Base-by-base conservation (phyloP, 257 asterid species). In the Apocynum venetum region DNA sequence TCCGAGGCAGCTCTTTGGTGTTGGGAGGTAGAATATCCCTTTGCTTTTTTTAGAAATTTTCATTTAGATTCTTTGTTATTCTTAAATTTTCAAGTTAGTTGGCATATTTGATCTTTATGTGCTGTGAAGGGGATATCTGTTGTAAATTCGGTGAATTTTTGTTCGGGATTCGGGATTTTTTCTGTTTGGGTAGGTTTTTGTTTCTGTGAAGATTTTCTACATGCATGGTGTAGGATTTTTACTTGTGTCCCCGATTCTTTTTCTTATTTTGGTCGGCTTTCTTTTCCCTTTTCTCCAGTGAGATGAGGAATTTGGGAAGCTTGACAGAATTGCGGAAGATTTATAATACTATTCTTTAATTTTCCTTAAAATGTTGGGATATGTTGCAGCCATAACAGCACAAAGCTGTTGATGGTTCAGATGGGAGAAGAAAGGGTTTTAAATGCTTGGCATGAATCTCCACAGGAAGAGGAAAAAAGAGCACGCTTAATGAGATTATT, bases 1-100 rank as follows among this genome's bases (percentile, higher is more conserved):
- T 82, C 86, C 20, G 97, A 88, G 71, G 67, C 79, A 71, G 90
- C 96, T 68, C 93, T 93, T 52, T 96, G 98, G 97, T 91, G 89
- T 71, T 96, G 99, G 99, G 99, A 96, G 99, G 99, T 96, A 65
- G 73, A 7, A 5, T 78, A 69, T 55, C 57, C 2, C 36, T 69
- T 47, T 3, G 20, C 41, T 63, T 11, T 67, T 4, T 59, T 59
- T 60, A 68, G 79, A 9, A 14, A 11, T 68, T 79, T 14, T 46
- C 52, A 2, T 17, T 69, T 10, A 56, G 9, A n/a, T 31, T 38
- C 46, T 55, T 48, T 61, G 74, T 55, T 36, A 41, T 73, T 63
- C 6, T 13, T 52, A 4, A 65, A 51, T 46, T 56, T 7, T 69
- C 31, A 44, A 35, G 0, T 52, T 67, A 20, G 14, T 38, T 76